Evolutionary conservation across 2,329 filamentous ascomycete genomes (phyloP).

Genomic region (Aspergillus versicolor): DNA sequence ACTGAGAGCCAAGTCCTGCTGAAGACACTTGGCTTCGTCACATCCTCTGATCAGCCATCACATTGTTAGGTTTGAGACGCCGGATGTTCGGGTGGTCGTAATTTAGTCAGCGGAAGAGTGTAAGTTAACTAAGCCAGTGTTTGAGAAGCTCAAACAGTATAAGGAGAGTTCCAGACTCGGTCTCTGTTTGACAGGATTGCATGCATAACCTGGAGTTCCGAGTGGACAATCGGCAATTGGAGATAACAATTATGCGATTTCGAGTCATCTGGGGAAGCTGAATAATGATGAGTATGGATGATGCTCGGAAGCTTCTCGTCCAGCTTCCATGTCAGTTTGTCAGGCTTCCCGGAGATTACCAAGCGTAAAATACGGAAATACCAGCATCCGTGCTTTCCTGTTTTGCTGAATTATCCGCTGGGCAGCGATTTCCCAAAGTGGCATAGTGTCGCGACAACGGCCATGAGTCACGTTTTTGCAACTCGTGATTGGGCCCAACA

Average conservation of each 20-base stretch:
- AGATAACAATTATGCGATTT: neutral
- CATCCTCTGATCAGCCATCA: neutral
- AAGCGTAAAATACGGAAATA: slow-evolving; percentile 38
- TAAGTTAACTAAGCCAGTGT: too few species aligned
- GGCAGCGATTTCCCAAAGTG: slow-evolving; percentile 6
- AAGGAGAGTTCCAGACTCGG: neutral
- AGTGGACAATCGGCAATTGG: neutral
- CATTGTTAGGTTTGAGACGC: neutral
- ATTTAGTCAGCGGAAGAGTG: neutral
- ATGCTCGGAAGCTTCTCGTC: neutral
- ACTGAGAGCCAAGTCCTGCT: neutral
- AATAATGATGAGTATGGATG: slow-evolving; percentile 2
- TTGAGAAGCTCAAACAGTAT: too few species aligned
- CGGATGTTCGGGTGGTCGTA: neutral
- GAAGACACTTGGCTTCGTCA: neutral
- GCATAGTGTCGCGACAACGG: slow-evolving; percentile 8
- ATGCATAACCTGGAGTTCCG: neutral
- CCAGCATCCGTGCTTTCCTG: slow-evolving; percentile 19
- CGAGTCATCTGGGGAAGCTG: neutral
- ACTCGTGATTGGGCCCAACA: slow-evolving; percentile 10
- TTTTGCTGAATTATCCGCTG: neutral
- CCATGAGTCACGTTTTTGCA: slow-evolving; percentile 17
- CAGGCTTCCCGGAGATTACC: slow-evolving; percentile 1
- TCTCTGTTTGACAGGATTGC: neutral
- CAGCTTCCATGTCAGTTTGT: neutral